phyloP scores from a whole-genome alignment of 805 yeast genomes.

The Saccharomycopsis sp. region DNA sequence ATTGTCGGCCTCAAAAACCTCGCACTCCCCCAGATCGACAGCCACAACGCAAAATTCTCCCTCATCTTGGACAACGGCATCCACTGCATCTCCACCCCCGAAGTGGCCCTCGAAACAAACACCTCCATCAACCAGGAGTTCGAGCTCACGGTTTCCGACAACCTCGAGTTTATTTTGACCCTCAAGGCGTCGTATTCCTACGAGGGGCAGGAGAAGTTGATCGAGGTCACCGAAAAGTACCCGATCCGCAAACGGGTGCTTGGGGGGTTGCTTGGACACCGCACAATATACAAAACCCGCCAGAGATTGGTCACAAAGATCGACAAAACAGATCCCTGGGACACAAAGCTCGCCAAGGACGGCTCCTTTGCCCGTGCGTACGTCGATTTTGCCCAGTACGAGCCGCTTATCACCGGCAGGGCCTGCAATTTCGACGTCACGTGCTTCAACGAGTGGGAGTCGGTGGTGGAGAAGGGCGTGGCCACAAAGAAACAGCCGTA shows the following conservation, averaged over 20 bases:
- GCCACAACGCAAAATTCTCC: conserved; percentile 40
- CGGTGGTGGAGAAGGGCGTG: conserved; percentile 28
- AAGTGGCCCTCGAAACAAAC: conserved; percentile 29
- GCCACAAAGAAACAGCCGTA: conserved; percentile 41
- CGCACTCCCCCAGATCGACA: conserved; percentile 37
- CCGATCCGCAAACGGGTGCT: conserved; percentile 39
- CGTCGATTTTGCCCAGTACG: conserved; percentile 53
- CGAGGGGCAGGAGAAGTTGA: conserved; percentile 39
- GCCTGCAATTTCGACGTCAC: conserved; percentile 48
- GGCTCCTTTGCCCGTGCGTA: conserved; percentile 86
- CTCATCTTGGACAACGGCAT: conserved; percentile 68
- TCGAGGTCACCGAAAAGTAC: conserved; percentile 55
- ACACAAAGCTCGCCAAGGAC: conserved; percentile 61
- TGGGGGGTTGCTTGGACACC: conserved; percentile 39
- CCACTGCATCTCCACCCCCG: conserved; percentile 65
- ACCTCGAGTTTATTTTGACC: conserved; percentile 62
- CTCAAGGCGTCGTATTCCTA: conserved; percentile 56
- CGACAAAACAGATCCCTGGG: conserved; percentile 51
- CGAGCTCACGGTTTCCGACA: conserved; percentile 59
- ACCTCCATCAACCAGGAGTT: conserved; percentile 62
- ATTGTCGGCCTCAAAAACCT: conserved; percentile 43
- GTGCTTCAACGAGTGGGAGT: conserved; percentile 80
- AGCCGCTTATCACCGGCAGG: conserved; percentile 47
- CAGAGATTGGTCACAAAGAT: conserved; percentile 45
- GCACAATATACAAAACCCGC: conserved; percentile 31